Evolutionary conservation across 352 stramenopile species (phyloP), one percentile per base, ranked within the genome.

Genomic region (Pythium rhizo-oryzae): DNA sequence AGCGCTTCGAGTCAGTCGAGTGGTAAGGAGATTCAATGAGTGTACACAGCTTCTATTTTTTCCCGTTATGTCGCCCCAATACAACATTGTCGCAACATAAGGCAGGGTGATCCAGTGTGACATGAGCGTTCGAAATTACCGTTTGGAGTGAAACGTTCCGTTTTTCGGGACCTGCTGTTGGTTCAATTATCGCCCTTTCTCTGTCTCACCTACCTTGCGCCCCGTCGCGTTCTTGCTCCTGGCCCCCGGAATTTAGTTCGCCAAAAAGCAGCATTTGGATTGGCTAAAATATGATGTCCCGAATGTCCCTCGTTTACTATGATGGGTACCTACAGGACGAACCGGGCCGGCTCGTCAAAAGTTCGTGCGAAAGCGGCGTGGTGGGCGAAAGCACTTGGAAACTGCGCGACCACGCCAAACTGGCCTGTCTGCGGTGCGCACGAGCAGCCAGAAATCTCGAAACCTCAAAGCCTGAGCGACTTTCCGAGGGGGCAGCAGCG

Each of bases 1-100:
- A 99, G 65, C 95, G 95, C 69, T 99, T 99, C 75, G 80, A 94
- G 64, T 90, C 84, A 2, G 79, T 90, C 53, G 87, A 97, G 74
- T 85, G 87, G 91, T 70, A n/a, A 33, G 54, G 35, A n/a, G n/a
- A n/a, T n/a, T 30, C 47, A 15, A 19, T 33, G 24, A 57, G 30
- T 25, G 39, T 25, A 46, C 25, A 8, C 3, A 33, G 23, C 6
- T 63, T 28, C 12, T 18, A 18, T n/a, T 47, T 47, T 47, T 47
- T n/a, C 21, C 18, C 1, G 2, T 41, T 47, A 21, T 47, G 13
- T 47, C 41, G 2, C 18, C 41, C 41, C 11, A n/a, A 15, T 8
- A 15, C 35, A 41, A 41, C 35, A 41, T 41, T 33, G 41, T 18
- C 30, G 30, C 57, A 64, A 63, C 43, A 25, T 52, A 51, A 62